phyloP scores from a whole-genome alignment of 768 basidiomycete species.

The Psilocybe azurescens region DNA sequence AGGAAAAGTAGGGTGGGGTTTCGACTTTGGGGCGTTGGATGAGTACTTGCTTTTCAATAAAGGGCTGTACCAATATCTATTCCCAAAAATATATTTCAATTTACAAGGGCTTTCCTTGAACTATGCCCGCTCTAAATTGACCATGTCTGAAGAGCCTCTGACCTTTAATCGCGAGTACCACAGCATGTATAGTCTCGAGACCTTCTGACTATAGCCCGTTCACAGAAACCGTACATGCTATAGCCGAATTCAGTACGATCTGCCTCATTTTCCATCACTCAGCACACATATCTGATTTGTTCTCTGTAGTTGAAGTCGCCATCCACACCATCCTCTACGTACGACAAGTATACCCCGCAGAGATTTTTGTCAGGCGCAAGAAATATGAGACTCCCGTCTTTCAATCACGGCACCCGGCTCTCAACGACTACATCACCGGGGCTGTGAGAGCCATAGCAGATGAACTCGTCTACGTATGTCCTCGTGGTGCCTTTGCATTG shows the following conservation, averaged over 20 bases:
- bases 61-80: too few species aligned
- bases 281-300: not conserved
- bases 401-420: conserved; percentile 89
- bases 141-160: conserved; percentile 35
- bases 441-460: conserved; percentile 83
- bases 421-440: conserved; percentile 90
- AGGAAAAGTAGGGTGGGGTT: too few species aligned
- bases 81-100: too few species aligned
- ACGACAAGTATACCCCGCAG: conserved; percentile 88
- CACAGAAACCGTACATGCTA: conserved; percentile 66
- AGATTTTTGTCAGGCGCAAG: conserved; percentile 85
- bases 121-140: too few species aligned
- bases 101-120: too few species aligned
- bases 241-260: conserved; percentile 73
- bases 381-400: conserved; percentile 93
- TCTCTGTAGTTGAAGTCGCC: conserved; percentile 81
- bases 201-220: not conserved
- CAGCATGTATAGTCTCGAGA: not conserved
- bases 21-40: too few species aligned
- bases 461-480: conserved; percentile 70
- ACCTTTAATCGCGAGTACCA: conserved; percentile 32
- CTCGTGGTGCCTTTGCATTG: not conserved
- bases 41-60: too few species aligned
- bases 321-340: conserved; percentile 93
- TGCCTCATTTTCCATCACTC: not conserved